Base-by-base conservation (phyloP, 2,329 filamentous ascomycete genomes). In the Apiospora sp. region DNA sequence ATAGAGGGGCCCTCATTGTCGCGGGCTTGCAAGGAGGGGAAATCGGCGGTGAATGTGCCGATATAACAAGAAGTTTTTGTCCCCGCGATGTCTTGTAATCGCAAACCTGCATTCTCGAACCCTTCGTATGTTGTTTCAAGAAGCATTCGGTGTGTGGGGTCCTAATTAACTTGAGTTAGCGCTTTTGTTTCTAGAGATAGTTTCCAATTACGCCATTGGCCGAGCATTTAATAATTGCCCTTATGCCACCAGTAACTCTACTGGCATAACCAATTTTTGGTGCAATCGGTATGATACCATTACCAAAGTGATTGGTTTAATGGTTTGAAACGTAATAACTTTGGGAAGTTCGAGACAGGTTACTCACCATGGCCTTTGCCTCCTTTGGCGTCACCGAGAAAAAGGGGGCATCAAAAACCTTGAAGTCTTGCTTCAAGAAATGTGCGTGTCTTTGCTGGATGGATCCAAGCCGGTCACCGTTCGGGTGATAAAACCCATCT, bases 401-500 rank as follows among this genome's bases (percentile, higher is more conserved):
- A 34, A 70, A 70, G 54, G 68, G 68, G 48, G 68, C 68, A 41
- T 70, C 68, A 10, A 70, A 70, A 13, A 49, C 68, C 4, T 48
- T 49, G 44, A 70, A 41, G 68, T 41, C 49, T 48, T 49, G 44
- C 48, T 70, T 70, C 44, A 70, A 7, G 10, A 70, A 70, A 27
- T 70, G 68, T 6, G 58, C 58, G 30, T 64, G 30, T 41, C 58
- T 64, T 22, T 64, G 58, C 58, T 64, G 58, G 58, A 64, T 64
- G 3, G 58, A 64, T 3, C 58, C 58, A 1, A 64, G 58, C 7
- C 58, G n/a, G 34, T 64, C 58, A 5, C 58, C 58, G 22, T 64
- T n/a, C 22, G 58, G 58, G 14, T 64, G 58, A 8, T 75, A 69
- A 46, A 75, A 79, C 10, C 72, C 78, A 12, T 74, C 70, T 19